Conservation (phyloP, 305 asterid genomes). For the Stenogyne calaminthoides region DNA sequence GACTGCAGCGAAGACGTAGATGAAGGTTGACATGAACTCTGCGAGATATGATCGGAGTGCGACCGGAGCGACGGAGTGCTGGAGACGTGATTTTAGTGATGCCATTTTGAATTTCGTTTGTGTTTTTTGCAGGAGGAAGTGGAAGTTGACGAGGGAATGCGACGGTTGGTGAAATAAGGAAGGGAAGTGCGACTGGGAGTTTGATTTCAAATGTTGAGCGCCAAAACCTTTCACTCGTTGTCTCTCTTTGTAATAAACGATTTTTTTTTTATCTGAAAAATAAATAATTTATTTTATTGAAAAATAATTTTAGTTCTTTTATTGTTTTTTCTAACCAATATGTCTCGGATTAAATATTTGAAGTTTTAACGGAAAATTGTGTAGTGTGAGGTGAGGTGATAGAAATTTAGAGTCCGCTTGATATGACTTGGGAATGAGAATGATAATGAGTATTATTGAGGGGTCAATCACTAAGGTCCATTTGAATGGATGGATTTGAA, state of each 20-base stretch:
- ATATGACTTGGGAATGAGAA: too few relatives aligned
- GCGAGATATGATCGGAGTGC: constrained; percentile 82
- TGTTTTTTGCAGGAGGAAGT: background rate
- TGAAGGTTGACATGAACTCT: constrained; percentile 82
- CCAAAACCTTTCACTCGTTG: background rate
- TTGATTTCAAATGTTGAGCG: constrained; percentile 13
- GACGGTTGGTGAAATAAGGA: constrained; percentile 19
- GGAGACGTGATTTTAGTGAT: constrained; percentile 56
- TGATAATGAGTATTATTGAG: too few relatives aligned
- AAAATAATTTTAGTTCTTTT: too few relatives aligned
- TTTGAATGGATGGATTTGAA: too few relatives aligned
- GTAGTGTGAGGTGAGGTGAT: too few relatives aligned
- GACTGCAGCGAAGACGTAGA: constrained; percentile 73
- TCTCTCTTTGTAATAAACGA: background rate
- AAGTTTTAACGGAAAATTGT: too few relatives aligned
- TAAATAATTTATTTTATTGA: too few relatives aligned
- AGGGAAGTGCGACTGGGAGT: background rate
- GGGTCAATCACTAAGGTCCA: too few relatives aligned
- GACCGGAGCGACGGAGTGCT: constrained; percentile 54
- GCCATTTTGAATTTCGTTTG: constrained; percentile 45
- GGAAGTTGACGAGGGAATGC: background rate
- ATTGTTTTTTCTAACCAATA: too few relatives aligned
- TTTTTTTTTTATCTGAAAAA: too few relatives aligned
- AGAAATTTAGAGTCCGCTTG: too few relatives aligned
- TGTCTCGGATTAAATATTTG: too few relatives aligned